Conservation (phyloP, 176 grass and related monocot species). For the Avena insularis region DNA sequence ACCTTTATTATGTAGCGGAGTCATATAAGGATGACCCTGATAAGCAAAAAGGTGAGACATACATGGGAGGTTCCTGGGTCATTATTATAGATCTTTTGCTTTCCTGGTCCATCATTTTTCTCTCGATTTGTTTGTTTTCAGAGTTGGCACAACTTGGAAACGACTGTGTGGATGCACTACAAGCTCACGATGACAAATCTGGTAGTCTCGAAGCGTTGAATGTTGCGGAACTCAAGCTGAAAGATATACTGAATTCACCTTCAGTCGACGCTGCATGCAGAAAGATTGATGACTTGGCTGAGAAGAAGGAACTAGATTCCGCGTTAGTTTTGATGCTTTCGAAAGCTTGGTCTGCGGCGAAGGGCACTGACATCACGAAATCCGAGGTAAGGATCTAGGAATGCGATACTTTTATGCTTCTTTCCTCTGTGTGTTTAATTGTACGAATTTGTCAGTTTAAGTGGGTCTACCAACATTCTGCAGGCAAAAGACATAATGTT, state of each 20-base stretch:
- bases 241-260: conserved; percentile 83
- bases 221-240: conserved; percentile 73
- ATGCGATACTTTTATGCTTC: not conserved
- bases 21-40: conserved; percentile 68
- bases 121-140: conserved; percentile 40
- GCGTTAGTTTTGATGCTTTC: conserved; percentile 70
- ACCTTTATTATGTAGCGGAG: conserved; percentile 77
- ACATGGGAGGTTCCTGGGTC: not conserved
- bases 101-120: not conserved
- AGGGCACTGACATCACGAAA: conserved; percentile 53
- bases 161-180: conserved; percentile 70
- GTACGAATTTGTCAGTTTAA: not conserved
- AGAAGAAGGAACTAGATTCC: conserved; percentile 84
- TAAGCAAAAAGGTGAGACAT: conserved; percentile 72
- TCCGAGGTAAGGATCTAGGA: conserved; percentile 40
- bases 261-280: conserved; percentile 65
- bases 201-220: conserved; percentile 67
- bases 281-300: conserved; percentile 89
- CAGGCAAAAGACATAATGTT: conserved; percentile 78
- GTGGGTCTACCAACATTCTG: conserved; percentile 14
- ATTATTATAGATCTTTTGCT: not conserved
- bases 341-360: conserved; percentile 90
- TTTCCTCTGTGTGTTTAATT: conserved; percentile 1
- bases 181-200: conserved; percentile 74
- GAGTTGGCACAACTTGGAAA: conserved; percentile 80